Evolutionary conservation across 352 stramenopile genomes (phyloP).

Genomic region (Thraustochytrium sp.): DNA sequence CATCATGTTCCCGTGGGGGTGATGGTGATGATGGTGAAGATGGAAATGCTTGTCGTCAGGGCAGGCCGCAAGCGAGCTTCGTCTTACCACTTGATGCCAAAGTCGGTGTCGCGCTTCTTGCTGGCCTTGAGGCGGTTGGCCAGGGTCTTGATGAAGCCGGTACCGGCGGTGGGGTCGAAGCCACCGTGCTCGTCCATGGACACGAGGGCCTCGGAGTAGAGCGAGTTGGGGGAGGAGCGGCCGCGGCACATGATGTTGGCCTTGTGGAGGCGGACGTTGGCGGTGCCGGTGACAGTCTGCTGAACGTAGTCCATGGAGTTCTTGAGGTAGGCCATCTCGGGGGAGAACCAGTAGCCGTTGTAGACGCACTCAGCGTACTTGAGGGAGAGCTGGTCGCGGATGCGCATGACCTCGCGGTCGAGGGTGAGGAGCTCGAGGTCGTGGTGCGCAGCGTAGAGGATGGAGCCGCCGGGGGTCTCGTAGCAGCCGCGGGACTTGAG

Average conservation of each 20-base stretch:
- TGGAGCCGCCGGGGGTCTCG: conserved; percentile 92
- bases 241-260: conserved; percentile 90
- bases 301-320: conserved; percentile 88
- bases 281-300: conserved; percentile 84
- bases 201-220: conserved; percentile 95
- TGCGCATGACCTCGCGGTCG: conserved; percentile 83
- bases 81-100: conserved; percentile 38
- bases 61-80: no score
- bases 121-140: conserved; percentile 91
- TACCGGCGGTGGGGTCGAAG: conserved; percentile 93
- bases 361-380: conserved; percentile 97
- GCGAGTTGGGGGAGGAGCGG: conserved; percentile 77
- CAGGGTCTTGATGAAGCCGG: conserved; percentile 99
- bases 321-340: conserved; percentile 96
- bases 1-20: no score
- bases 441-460: conserved; percentile 62
- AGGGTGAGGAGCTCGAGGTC: conserved; percentile 69
- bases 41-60: not conserved
- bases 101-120: conserved; percentile 47
- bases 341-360: conserved; percentile 99
- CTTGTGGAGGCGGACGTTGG: conserved; percentile 95
- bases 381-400: conserved; percentile 78
- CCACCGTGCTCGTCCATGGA: conserved; percentile 97
- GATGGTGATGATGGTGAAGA: no score
- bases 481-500: conserved; percentile 99